A percentile compares a stretch with the other conserved stretches of the same genome.
phyloP scores from a whole-genome alignment of 192 early-diverging fungal species.

The Powellomyces hirtus region DNA sequence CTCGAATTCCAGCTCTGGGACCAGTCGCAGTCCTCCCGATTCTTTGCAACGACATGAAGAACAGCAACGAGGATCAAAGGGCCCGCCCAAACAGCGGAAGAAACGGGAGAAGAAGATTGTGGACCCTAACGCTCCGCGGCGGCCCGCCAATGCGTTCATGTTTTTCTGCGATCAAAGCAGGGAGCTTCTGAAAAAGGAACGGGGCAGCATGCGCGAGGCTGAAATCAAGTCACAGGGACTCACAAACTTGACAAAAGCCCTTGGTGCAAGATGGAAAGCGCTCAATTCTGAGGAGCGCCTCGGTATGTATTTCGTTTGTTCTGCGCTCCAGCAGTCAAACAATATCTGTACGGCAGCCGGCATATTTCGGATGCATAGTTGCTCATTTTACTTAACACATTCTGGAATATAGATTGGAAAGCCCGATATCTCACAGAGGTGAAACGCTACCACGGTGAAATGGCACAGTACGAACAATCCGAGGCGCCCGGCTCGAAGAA shows the following conservation, averaged over 20 bases:
- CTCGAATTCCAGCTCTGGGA: background rate
- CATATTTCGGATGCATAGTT: too few species aligned
- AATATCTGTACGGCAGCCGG: too few species aligned
- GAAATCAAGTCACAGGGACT: slow-evolving; percentile 18
- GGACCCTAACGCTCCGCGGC: slow-evolving; percentile 35
- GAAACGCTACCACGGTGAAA: slow-evolving; percentile 16
- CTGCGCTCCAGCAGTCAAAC: background rate
- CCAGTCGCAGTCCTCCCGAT: slow-evolving; percentile 2
- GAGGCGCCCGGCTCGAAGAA: too few species aligned
- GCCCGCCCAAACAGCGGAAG: background rate
- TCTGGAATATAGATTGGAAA: background rate
- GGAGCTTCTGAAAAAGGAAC: slow-evolving; percentile 30
- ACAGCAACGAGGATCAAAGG: too few species aligned
- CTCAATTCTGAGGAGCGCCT: slow-evolving; percentile 3
- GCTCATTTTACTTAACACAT: background rate
- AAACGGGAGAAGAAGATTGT: background rate
- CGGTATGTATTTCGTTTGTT: background rate
- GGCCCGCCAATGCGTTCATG: slow-evolving; percentile 38
- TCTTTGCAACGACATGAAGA: background rate
- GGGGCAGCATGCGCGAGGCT: slow-evolving; percentile 1
- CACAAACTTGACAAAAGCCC: slow-evolving; percentile 20
- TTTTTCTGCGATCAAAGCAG: slow-evolving; percentile 36
- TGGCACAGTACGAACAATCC: slow-evolving; percentile 17
- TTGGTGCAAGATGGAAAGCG: slow-evolving; percentile 21
- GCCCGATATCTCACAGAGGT: background rate